Percentiles rank a stretch among this genome's conserved stretches.
Evolutionary conservation across 176 grass and related monocot species (phyloP).

Genomic region (Cenchrus americanus): DNA sequence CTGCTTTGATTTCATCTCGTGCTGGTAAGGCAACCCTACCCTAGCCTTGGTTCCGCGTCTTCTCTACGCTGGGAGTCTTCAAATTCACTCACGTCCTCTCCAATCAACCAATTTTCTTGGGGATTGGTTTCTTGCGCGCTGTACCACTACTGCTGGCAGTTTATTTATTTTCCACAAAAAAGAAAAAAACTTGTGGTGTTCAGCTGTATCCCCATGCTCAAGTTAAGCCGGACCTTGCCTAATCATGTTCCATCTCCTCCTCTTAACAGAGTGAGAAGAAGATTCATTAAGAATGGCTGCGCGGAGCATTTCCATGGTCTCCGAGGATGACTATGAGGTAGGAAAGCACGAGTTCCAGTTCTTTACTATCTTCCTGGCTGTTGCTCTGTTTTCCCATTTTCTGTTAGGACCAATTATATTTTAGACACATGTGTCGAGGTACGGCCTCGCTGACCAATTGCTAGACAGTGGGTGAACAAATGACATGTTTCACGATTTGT

Average conservation of each 20-base stretch:
- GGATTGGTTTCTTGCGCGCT: neutral
- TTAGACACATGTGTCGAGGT: neutral
- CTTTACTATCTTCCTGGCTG: neutral
- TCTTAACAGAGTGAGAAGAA: neutral
- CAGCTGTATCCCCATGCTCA: neutral
- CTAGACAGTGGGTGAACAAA: neutral
- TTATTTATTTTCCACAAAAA: too few relatives aligned
- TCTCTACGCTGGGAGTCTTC: neutral
- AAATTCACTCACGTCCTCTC: neutral
- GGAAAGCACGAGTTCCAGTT: neutral
- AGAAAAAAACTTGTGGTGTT: too few relatives aligned
- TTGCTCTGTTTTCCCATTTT: neutral
- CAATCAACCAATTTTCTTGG: neutral
- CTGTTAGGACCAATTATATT: neutral
- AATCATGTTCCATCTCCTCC: neutral
- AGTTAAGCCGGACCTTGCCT: neutral
- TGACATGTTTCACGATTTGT: neutral
- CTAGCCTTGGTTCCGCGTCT: neutral
- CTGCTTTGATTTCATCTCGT: neutral
- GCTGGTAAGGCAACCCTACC: neutral
- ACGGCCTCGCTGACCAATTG: neutral
- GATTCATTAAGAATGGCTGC: conserved; percentile 38
- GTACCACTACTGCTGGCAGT: too few relatives aligned
- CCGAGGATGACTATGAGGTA: conserved; percentile 85
- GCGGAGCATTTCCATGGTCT: conserved; percentile 39